These are phyloP conservation scores for Ogataea populi-albae DNA, from an alignment of 805 yeast species.

Conservation along the genomic window DNA sequence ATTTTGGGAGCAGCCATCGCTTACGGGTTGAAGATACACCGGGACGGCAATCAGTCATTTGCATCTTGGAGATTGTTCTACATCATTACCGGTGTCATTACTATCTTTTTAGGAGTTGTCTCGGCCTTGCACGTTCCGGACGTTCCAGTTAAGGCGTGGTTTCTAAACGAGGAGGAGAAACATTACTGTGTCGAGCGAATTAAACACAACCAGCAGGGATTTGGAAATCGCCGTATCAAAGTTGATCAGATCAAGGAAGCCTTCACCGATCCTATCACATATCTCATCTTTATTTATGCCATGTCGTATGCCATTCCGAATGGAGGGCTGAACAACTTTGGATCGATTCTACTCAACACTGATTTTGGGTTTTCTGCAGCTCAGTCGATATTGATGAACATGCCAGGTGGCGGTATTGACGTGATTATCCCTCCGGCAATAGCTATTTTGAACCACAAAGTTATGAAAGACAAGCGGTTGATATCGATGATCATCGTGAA, in stretches of 20 bases:
- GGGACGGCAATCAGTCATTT: constrained; percentile 39
- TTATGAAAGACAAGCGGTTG: constrained; percentile 1
- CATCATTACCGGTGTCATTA: constrained; percentile 56
- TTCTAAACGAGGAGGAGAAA: constrained; percentile 45
- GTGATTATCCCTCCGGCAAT: constrained; percentile 29
- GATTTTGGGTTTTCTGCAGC: constrained; percentile 25
- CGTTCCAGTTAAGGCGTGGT: constrained; percentile 58
- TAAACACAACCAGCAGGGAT: constrained; percentile 57
- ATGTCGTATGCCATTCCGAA: constrained; percentile 47
- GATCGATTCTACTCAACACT: constrained; percentile 38
- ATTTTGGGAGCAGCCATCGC: constrained; percentile 50
- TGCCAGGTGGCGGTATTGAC: constrained; percentile 35
- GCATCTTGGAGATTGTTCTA: constrained; percentile 60
- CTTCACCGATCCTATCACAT: constrained; percentile 46
- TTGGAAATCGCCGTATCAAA: constrained; percentile 54
- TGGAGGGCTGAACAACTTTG: constrained; percentile 51
- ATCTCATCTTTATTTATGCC: constrained; percentile 42
- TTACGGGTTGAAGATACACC: constrained; percentile 37
- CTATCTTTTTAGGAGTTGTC: constrained; percentile 47
- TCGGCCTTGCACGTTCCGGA: constrained; percentile 40
- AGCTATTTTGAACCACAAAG: constrained; percentile 21
- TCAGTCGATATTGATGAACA: constrained; percentile 33
- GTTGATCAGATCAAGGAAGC: constrained; percentile 53
- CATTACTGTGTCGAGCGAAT: constrained; percentile 52
- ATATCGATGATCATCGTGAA: constrained; percentile 1